phyloP scores from a whole-genome alignment of 208 protist species.

The Crithidia bombi region DNA sequence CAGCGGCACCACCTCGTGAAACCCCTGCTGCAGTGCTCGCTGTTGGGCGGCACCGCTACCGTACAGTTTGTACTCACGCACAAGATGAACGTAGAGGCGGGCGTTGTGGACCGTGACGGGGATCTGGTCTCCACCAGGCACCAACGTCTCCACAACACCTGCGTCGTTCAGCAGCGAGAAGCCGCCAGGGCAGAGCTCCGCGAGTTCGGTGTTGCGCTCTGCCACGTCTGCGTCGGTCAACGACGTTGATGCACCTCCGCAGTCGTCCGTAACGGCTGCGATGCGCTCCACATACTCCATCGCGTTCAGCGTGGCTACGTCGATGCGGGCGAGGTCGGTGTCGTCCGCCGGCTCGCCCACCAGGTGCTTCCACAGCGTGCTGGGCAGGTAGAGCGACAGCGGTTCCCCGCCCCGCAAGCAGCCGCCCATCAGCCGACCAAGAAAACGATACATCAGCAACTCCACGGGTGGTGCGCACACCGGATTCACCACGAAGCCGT shows the following conservation, averaged over 20 bases:
- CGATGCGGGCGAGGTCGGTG: slow-evolving; percentile 63
- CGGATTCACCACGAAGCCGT: slow-evolving; percentile 84
- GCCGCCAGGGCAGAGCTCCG: slow-evolving; percentile 60
- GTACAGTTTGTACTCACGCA: slow-evolving; percentile 62
- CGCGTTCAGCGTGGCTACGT: slow-evolving; percentile 57
- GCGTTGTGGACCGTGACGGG: slow-evolving; percentile 64
- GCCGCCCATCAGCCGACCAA: slow-evolving; percentile 94
- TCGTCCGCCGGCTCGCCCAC: slow-evolving; percentile 63
- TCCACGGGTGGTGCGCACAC: slow-evolving; percentile 41
- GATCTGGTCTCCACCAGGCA: slow-evolving; percentile 59
- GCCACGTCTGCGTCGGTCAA: slow-evolving; percentile 12
- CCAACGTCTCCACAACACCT: slow-evolving; percentile 57
- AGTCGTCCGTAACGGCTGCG: not conserved
- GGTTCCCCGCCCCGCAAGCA: slow-evolving; percentile 92
- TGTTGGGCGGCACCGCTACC: slow-evolving; percentile 48
- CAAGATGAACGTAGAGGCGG: slow-evolving; percentile 63
- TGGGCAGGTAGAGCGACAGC: slow-evolving; percentile 92
- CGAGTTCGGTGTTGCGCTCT: slow-evolving; percentile 44
- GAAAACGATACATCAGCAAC: slow-evolving; percentile 88
- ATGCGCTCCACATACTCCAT: slow-evolving; percentile 64
- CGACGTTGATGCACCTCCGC: not conserved
- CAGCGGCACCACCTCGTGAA: slow-evolving; percentile 87
- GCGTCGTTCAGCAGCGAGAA: slow-evolving; percentile 70
- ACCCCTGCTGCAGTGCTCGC: slow-evolving; percentile 81
- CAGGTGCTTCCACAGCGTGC: slow-evolving; percentile 91